Evolutionary conservation across 179 eudicot genomes (phyloP), one percentile per base, ranked within the genome.

Genomic region (Beta corolliflora): DNA sequence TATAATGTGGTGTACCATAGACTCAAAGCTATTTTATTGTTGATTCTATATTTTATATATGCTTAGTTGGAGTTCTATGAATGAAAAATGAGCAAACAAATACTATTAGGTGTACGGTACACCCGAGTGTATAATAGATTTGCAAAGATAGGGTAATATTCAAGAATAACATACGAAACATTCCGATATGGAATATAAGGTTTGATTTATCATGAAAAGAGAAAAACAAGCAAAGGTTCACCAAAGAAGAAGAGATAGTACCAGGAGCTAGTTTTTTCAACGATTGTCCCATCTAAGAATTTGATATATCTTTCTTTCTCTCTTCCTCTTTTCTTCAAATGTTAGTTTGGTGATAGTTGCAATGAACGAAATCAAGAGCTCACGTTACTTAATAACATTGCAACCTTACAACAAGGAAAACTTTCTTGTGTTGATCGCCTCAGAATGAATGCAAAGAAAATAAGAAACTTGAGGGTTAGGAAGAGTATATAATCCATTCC

Each of bases 231-330:
- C 16, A 3, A 23, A 23, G 36, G 15, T 16, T 2, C 12, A 18
- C 21, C 29, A 41, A 60, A 36, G 68, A 53, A 45, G 29, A 45
- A 71, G 73, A 59, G 80, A 78, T 66, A 0, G 50, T 79, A 87
- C 90, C 92, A 53, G 88, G 84, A 77, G 82, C 50, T 31, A 84
- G 59, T 83, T 86, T 89, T 73, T 75, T 48, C 87, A 89, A 75
- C 14, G 89, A 79, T 36, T 88, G 92, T 11, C 90, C 92, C 92
- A 89, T 14, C 19, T 77, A 74, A 15, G 48, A 76, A 58, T 74
- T 64, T 66, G 54, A 16, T 66, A 21, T 69, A 29, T 13, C 64
- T 61, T 54, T 10, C 25, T 48, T 48, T 48, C 9, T 48, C 9
- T 48, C 52, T 48, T 48, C 52, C 10, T 56, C 21, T 4, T 59